Percentiles rank a stretch among this genome's conserved stretches.
Conservation (phyloP, 176 grass and related monocot genomes). For the Triticum urartu region DNA sequence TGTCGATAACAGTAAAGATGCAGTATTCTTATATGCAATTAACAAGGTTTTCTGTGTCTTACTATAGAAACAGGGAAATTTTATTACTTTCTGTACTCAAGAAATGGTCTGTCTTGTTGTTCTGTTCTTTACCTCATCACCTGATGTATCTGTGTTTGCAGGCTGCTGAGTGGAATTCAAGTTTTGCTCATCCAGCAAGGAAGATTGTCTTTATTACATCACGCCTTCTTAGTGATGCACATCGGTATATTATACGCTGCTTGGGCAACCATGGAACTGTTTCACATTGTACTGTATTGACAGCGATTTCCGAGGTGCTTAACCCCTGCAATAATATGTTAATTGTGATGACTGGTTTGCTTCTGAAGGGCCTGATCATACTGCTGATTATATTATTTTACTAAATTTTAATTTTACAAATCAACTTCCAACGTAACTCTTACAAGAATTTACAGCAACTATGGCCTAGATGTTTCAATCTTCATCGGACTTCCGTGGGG, state of each 20-base stretch:
- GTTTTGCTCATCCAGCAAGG: slow-evolving; percentile 57
- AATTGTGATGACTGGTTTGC: slow-evolving; percentile 8
- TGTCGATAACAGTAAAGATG: background rate
- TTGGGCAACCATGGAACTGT: slow-evolving; percentile 65
- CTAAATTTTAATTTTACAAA: background rate
- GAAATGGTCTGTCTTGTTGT: background rate
- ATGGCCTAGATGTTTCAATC: background rate
- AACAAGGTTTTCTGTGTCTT: slow-evolving; percentile 4
- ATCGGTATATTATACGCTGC: slow-evolving; percentile 89
- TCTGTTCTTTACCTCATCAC: slow-evolving; percentile 11
- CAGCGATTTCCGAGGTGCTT: slow-evolving; percentile 86
- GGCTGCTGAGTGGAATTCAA: slow-evolving; percentile 71
- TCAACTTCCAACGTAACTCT: background rate
- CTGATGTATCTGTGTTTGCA: slow-evolving; percentile 30
- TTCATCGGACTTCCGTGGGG: background rate
- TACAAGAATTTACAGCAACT: background rate
- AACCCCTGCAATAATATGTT: slow-evolving; percentile 37
- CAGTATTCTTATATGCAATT: background rate
- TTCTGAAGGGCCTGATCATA: slow-evolving; percentile 18
- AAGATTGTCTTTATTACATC: slow-evolving; percentile 82
- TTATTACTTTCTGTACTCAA: slow-evolving; percentile 1
- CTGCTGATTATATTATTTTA: background rate
- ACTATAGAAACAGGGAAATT: slow-evolving; percentile 4
- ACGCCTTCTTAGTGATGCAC: slow-evolving; percentile 83
- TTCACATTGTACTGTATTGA: slow-evolving; percentile 75